Evolutionary conservation across 768 basidiomycete genomes (phyloP).

Genomic region (Trichaptum fuscoviolaceum): DNA sequence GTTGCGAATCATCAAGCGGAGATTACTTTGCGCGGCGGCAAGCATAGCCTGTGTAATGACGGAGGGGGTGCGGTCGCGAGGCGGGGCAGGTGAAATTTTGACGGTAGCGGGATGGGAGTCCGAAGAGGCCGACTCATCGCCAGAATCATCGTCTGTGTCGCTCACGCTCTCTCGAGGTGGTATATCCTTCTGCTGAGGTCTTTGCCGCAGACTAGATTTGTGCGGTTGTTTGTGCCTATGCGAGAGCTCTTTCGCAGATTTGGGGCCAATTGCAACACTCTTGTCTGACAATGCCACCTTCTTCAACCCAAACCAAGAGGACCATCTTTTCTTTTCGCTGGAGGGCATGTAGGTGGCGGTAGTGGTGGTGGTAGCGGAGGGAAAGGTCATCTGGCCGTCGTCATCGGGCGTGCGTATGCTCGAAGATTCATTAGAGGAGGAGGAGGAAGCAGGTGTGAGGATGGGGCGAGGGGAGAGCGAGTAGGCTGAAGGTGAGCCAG

Average conservation of each 20-base stretch:
- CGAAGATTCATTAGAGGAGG: constrained; percentile 52
- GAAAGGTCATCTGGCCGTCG: constrained; percentile 30
- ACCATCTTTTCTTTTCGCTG: constrained; percentile 47
- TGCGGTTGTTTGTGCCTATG: background rate
- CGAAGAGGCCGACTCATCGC: constrained; percentile 26
- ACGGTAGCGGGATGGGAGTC: constrained; percentile 14
- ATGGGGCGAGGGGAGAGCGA: background rate
- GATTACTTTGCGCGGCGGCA: constrained; percentile 31
- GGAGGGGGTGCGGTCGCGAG: background rate
- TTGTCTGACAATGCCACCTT: constrained; percentile 12
- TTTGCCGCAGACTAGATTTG: constrained; percentile 7
- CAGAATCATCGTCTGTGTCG: constrained; percentile 32
- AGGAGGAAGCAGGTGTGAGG: constrained; percentile 43
- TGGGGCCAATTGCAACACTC: background rate
- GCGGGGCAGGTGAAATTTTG: constrained; percentile 8
- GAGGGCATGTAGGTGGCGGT: constrained; percentile 11
- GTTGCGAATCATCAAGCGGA: constrained; percentile 41
- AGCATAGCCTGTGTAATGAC: constrained; percentile 7
- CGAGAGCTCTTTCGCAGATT: background rate
- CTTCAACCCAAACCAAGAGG: constrained; percentile 47
- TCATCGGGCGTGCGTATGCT: constrained; percentile 58
- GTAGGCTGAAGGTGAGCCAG: constrained; percentile 2
- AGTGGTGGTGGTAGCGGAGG: constrained; percentile 13
- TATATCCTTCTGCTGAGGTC: constrained; percentile 1
- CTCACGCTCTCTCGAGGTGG: constrained; percentile 14